Percentiles rank a stretch among this genome's conserved stretches.
Evolutionary conservation across 768 basidiomycete species (phyloP).

Genomic region (Psilocybe subaeruginosa): DNA sequence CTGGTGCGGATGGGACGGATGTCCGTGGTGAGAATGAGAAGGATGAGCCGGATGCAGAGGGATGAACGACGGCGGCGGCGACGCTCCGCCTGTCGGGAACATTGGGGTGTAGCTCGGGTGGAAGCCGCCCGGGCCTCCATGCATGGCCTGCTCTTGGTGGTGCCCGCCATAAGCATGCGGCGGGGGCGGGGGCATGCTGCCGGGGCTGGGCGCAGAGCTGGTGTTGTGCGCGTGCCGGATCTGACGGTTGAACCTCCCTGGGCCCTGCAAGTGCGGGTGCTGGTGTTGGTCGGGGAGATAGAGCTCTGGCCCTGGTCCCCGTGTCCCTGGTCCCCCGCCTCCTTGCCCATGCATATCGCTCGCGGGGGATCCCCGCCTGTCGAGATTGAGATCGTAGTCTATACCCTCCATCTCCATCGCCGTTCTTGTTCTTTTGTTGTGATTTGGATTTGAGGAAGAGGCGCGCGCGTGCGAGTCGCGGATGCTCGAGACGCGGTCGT

Average conservation of each 20-base stretch:
- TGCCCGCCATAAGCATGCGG: not conserved
- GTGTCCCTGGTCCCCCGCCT: not conserved
- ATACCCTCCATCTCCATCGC: too few relatives aligned
- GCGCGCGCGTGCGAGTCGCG: slow-evolving; percentile 19
- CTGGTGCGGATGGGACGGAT: not conserved
- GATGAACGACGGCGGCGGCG: slow-evolving; percentile 19
- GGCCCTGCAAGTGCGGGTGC: not conserved
- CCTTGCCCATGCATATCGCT: slow-evolving; percentile 7
- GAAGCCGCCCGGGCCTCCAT: not conserved
- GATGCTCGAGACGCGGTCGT: slow-evolving; percentile 22
- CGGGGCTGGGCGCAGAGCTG: not conserved
- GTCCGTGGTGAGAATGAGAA: not conserved
- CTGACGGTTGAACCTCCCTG: slow-evolving; percentile 4
- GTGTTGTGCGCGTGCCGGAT: slow-evolving; percentile 4
- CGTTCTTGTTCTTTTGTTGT: too few relatives aligned
- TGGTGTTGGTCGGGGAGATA: slow-evolving; percentile 10
- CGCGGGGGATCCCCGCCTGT: slow-evolving; percentile 13
- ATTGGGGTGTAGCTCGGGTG: slow-evolving; percentile 16
- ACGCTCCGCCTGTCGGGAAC: slow-evolving; percentile 15
- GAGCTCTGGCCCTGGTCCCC: slow-evolving; percentile 8
- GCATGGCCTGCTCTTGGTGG: slow-evolving; percentile 1
- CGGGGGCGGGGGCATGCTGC: not conserved
- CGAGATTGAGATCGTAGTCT: too few relatives aligned
- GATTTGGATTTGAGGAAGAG: slow-evolving; percentile 17
- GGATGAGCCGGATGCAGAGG: slow-evolving; percentile 6